phyloP scores from a whole-genome alignment of 305 asterid genomes.

The Plantago lanceolata region DNA sequence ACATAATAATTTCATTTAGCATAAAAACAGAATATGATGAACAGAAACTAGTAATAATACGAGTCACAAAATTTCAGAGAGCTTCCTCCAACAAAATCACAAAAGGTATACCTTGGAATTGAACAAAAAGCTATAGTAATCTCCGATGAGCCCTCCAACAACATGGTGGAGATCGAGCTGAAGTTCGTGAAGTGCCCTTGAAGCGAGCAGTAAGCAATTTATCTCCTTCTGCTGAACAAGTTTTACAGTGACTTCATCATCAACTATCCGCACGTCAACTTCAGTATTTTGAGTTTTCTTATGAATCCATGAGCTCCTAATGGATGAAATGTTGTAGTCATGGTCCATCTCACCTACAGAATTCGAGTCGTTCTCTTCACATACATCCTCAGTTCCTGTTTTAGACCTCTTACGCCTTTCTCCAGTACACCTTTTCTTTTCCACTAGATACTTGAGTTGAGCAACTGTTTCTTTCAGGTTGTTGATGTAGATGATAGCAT shows the following conservation, averaged over 20 bases:
- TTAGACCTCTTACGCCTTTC: constrained; percentile 69
- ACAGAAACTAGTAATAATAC: no score
- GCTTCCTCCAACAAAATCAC: no score
- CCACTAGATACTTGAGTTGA: constrained; percentile 58
- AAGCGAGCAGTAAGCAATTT: constrained; percentile 66
- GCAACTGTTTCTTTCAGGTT: constrained; percentile 73
- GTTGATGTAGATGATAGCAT: constrained; percentile 64
- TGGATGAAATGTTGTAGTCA: constrained; percentile 37
- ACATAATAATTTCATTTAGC: no score
- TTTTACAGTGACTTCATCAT: constrained; percentile 82
- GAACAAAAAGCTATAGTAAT: constrained; percentile 69
- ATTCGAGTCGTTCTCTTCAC: constrained; percentile 33
- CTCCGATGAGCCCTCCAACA: constrained; percentile 92
- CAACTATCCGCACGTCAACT: constrained; percentile 79
- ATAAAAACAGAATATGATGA: no score
- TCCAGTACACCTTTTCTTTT: constrained; percentile 57
- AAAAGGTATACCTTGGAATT: constrained; percentile 60
- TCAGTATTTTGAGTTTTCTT: constrained; percentile 71
- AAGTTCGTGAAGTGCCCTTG: constrained; percentile 75
- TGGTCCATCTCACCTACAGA: constrained; percentile 41
- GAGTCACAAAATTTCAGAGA: no score
- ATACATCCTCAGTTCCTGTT: constrained; percentile 29
- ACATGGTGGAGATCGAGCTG: constrained; percentile 88
- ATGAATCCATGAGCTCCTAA: constrained; percentile 89
- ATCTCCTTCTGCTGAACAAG: constrained; percentile 83